Conservation (phyloP, 495 filamentous ascomycete species). For the Xylaria palmicola region DNA sequence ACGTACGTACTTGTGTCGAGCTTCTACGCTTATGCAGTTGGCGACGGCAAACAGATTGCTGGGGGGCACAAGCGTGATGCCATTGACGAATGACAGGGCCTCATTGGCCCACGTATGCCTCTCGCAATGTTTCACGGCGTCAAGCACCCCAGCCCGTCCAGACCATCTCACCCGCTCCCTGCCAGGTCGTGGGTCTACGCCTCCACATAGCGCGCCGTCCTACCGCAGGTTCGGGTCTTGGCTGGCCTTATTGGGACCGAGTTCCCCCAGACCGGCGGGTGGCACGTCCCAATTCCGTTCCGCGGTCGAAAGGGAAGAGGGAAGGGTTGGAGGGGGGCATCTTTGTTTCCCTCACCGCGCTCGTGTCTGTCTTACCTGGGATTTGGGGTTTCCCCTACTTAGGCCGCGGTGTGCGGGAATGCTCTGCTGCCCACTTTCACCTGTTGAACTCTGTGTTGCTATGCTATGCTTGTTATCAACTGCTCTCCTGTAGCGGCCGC, state of each 20-base stretch:
- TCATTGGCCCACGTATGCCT: constrained; percentile 4
- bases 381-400: background rate
- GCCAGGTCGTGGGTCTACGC: background rate
- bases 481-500: background rate
- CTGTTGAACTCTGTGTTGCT: background rate
- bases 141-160: background rate
- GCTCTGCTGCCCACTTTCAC: background rate
- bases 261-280: background rate
- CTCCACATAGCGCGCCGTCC: background rate
- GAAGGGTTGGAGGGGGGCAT: background rate
- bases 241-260: background rate
- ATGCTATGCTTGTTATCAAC: background rate
- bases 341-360: background rate
- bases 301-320: background rate
- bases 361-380: background rate
- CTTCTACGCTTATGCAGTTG: background rate
- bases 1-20: too few species aligned
- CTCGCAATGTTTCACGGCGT: background rate
- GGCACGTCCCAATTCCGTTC: background rate
- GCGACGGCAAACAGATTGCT: background rate
- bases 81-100: background rate
- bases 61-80: background rate
- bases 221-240: background rate
- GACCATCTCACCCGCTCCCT: background rate
- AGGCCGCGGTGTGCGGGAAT: background rate